Evolutionary conservation across 108 stramenopile genomes (phyloP).

Genomic region (Aureococcus anophagefferens): DNA sequence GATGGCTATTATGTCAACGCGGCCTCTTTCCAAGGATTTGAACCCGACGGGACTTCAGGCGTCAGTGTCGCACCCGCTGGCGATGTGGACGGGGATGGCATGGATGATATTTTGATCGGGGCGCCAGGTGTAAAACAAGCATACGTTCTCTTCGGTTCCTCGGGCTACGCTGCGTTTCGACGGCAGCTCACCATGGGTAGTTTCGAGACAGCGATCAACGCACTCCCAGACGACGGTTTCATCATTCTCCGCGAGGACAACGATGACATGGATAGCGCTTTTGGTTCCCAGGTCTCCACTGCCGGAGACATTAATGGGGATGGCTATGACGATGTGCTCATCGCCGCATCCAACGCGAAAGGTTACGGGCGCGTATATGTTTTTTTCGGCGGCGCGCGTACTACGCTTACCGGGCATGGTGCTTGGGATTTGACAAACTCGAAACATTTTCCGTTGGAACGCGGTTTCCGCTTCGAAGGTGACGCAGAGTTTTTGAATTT

Average conservation of each 20-base stretch:
- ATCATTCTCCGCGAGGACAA: neutral
- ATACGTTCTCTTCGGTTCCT: neutral
- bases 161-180: neutral
- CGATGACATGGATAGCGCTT: neutral
- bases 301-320: constrained; percentile 12
- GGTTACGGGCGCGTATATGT: neutral
- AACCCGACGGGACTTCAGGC: neutral
- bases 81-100: neutral
- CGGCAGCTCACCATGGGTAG: neutral
- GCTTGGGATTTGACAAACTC: too few relatives aligned
- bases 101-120: neutral
- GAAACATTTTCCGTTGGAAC: neutral
- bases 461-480: neutral
- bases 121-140: neutral
- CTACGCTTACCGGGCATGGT: too few relatives aligned
- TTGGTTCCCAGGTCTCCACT: neutral
- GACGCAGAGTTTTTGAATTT: neutral
- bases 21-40: neutral
- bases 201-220: neutral
- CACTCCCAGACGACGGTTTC: neutral
- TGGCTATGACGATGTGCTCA: constrained; percentile 5
- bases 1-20: neutral
- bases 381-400: neutral
- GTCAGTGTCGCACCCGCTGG: neutral
- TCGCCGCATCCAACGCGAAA: too few relatives aligned